These are phyloP conservation scores for Penicillium egyptiacum DNA, from an alignment of 495 filamentous ascomycete species.

Conservation along the genomic window DNA sequence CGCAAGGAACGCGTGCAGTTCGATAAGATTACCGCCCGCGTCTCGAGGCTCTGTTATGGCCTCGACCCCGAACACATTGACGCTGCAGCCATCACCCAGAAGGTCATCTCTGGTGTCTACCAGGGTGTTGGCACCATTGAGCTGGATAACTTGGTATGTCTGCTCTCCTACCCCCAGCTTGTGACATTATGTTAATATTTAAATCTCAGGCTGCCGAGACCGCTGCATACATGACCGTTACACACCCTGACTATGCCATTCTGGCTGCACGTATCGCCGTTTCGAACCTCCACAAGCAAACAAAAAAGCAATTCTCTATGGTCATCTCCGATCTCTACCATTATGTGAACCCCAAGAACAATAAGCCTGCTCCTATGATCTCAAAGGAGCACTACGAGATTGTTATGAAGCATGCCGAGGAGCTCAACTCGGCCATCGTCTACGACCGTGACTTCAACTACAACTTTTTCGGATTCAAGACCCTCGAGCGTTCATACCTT, in stretches of 20 bases:
- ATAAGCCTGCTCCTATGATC: conserved; percentile 85
- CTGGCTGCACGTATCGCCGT: conserved; percentile 98
- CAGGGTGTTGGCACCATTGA: conserved; percentile 95
- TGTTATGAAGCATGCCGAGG: conserved; percentile 91
- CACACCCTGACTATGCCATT: conserved; percentile 98
- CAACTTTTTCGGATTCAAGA: conserved; percentile 99
- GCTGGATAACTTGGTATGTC: conserved; percentile 89
- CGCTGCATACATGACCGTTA: conserved; percentile 99
- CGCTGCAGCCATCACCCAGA: conserved; percentile 96
- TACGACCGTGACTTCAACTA: conserved; percentile 99
- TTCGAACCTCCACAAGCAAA: conserved; percentile 99
- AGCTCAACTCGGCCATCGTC: conserved; percentile 97
- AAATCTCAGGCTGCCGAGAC: conserved; percentile 85
- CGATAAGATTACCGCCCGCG: conserved; percentile 99
- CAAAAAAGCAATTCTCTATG: conserved; percentile 97
- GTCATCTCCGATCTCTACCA: conserved; percentile 92
- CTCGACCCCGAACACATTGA: conserved; percentile 96
- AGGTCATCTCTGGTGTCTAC: conserved; percentile 99
- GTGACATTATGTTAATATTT: conserved; percentile 14
- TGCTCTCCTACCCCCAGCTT: not conserved
- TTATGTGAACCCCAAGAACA: conserved; percentile 95
- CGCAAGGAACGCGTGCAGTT: conserved; percentile 99
- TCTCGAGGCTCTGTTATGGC: conserved; percentile 95
- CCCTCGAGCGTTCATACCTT: conserved; percentile 94
- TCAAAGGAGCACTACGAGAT: conserved; percentile 81